These are phyloP conservation scores for Coemansia sp. DNA, from an alignment of 192 early-diverging fungal species.

Conservation along the genomic window DNA sequence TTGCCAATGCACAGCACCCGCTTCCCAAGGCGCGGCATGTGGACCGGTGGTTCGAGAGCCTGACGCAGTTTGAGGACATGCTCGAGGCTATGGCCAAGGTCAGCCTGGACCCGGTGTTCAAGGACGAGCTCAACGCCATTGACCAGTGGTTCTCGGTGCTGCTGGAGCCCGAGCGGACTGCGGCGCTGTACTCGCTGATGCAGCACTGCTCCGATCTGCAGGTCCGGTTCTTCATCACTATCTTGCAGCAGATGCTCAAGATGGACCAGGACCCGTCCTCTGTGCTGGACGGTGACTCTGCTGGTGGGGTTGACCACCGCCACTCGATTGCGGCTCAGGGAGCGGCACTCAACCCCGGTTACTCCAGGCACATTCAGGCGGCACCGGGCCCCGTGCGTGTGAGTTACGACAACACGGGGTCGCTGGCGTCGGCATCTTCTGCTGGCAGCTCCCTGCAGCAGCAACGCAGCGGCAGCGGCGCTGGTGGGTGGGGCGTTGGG, in stretches of 20 bases:
- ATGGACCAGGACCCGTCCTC: constrained; percentile 69
- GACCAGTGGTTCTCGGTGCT: constrained; percentile 94
- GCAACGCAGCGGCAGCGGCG: constrained; percentile 18
- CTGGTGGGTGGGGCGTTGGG: constrained; percentile 18
- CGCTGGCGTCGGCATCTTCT: constrained; percentile 18
- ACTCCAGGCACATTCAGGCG: constrained; percentile 28
- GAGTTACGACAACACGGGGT: constrained; percentile 26
- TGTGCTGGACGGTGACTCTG: constrained; percentile 34
- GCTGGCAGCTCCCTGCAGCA: constrained; percentile 2
- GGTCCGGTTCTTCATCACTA: constrained; percentile 92
- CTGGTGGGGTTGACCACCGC: constrained; percentile 11
- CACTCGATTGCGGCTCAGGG: constrained; percentile 39
- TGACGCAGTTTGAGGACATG: constrained; percentile 88
- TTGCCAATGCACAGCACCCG: constrained; percentile 49
- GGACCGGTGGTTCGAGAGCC: constrained; percentile 89
- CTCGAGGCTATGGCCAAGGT: constrained; percentile 87
- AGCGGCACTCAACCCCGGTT: background rate
- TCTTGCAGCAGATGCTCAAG: constrained; percentile 90
- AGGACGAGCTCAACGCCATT: constrained; percentile 88
- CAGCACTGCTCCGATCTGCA: constrained; percentile 90
- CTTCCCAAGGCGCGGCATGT: constrained; percentile 51
- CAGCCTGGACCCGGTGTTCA: constrained; percentile 79
- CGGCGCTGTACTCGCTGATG: constrained; percentile 89
- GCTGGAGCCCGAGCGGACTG: constrained; percentile 86
- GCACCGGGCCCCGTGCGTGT: constrained; percentile 14